Evolutionary conservation across 140 eudicot species (phyloP), one percentile per base, ranked within the genome.

Genomic region (Ambrosia hybrid): DNA sequence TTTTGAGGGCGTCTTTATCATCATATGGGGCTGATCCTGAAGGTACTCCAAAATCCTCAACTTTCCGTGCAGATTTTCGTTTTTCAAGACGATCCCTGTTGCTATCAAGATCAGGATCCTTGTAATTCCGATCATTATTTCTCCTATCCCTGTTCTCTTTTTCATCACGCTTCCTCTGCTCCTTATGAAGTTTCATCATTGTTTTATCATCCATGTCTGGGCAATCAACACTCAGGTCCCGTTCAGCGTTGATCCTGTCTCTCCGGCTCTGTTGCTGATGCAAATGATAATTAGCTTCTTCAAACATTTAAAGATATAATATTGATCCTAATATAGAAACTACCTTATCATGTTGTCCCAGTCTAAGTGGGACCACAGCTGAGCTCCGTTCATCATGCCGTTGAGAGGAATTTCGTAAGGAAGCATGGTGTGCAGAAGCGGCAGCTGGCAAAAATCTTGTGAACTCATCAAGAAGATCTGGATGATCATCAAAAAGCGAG

Each of bases 321-420:
- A 34, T 6, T 9, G 45, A 34, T 10, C 13, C 3, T 34, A 10
- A 11, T 11, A 55, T 30, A 68, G 63, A 66, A 21, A 46, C 15
- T 73, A 90, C 97, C 90, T 93, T 93, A 48, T 93, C 97, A 51
- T 84, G 34, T 36, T 78, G 93, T 76, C 86, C 71, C 10, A 77
- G 88, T 52, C 91, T 76, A 9, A 78, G 70, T 52, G 91, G 51
- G 57, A 80, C 78, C 77, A 57, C 70, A 0, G 83, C 92, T 61
- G 91, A 85, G 80, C 88, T 93, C 46, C 96, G 84, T 66, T 94
- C 99, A 68, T 92, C 96, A 76, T 78, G 76, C 57, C 91, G 96
- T 43, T 71, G 88, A 71, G 81, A 73, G 1, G 85, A 51, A 73
- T 76, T 83, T 57, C 94, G 79, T 62, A 80, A 45, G 60, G 91